Percentiles rank a stretch among this genome's conserved stretches.
phyloP scores from a whole-genome alignment of 139 green algal species.

The Haematococcus lacustris region DNA sequence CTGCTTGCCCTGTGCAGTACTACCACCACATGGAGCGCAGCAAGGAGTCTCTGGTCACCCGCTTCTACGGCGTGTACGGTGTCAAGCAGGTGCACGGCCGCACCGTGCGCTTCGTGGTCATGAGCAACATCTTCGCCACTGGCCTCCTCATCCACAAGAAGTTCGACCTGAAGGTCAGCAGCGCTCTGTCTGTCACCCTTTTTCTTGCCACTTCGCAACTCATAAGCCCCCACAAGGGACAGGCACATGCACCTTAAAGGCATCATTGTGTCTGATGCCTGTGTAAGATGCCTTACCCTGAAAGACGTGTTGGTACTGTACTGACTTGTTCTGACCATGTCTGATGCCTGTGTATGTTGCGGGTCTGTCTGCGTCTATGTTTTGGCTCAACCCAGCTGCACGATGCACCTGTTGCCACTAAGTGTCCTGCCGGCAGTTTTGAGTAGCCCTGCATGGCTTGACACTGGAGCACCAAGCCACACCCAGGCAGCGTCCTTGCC shows the following conservation, averaged over 20 bases:
- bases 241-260: no score
- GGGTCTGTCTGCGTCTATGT: not conserved
- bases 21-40: constrained; percentile 49
- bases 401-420: not conserved
- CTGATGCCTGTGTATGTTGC: no score
- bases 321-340: no score
- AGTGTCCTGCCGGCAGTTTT: not conserved
- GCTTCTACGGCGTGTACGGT: constrained; percentile 86
- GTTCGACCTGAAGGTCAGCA: constrained; percentile 95
- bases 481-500: no score
- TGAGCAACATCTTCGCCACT: constrained; percentile 92
- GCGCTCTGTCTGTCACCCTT: no score
- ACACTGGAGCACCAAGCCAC: no score
- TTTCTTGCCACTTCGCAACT: no score
- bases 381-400: not conserved
- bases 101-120: constrained; percentile 92
- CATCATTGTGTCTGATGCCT: no score
- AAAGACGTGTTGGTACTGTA: no score
- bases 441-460: not conserved
- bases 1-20: not conserved
- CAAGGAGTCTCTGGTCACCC: constrained; percentile 71
- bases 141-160: constrained; percentile 79
- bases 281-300: no score
- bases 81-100: constrained; percentile 66
- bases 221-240: no score